Base-by-base conservation (phyloP, 306 rosid species). In the Vicia faba region DNA sequence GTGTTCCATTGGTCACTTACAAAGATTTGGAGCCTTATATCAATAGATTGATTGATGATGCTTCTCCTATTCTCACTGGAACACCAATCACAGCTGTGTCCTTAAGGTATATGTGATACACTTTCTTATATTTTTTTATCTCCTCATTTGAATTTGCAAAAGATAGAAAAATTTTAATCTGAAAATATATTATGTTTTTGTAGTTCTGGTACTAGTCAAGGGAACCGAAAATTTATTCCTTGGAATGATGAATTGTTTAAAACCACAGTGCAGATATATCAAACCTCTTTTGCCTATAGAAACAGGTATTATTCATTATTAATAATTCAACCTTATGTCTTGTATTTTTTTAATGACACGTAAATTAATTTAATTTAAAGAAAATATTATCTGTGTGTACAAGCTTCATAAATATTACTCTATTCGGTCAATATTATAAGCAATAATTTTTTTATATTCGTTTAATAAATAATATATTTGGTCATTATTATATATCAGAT, bases 121-220 rank as follows among this genome's bases (percentile, higher is more conserved):
- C 5, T 26, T 9, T 13, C 11, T 12, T 5, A 5, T 25, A 10
- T 11, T 20, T 18, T 4, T 16, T 46, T 15, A 8, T 2, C 2
- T 25, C 5, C 7, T 10, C 11, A 49, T 18, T 9, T 8, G 5
- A 19, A 50, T 18, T 26, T 50, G 54, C 0, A 50, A 19, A 9
- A 5, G 18, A 26, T 55, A 11, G 2, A n/a, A 53, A 2, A 5
- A 9, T 55, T 4, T 26, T 14, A 13, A 13, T 12, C 2, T 54
- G 61, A 54, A 8, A 20, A 51, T 41, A 13, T 20, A 35, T 26
- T 18, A 58, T 76, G 25, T 53, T 70, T 1, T 74, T 88, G 78
- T 84, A 95, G 99, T 56, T 95, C 99, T 84, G 99, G 99, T 6
- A 95, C 99, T 31, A 88, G 96, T 70, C 87, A 85, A 44, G 97